phyloP scores from a whole-genome alignment of 2,329 filamentous ascomycete species.

The Colletotrichum filicis region DNA sequence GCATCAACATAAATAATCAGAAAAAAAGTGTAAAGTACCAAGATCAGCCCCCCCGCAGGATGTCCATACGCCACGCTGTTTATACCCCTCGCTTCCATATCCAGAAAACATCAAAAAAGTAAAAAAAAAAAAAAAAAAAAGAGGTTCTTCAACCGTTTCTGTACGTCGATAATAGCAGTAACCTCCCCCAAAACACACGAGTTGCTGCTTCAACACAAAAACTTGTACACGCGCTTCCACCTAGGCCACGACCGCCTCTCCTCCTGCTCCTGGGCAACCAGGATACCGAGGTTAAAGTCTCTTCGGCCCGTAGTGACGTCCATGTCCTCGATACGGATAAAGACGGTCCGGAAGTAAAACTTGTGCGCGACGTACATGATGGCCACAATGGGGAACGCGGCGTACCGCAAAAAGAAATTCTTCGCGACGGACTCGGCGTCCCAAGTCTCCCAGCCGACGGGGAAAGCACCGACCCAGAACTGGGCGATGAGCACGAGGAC shows the following conservation, averaged over 20 bases:
- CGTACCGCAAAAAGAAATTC: constrained; percentile 79
- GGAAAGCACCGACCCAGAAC: constrained; percentile 88
- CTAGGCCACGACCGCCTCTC: constrained; percentile 77
- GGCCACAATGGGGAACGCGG: constrained; percentile 76
- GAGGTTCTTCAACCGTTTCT: background rate
- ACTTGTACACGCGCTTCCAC: constrained; percentile 83
- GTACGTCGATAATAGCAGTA: too few relatives aligned
- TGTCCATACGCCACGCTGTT: constrained; percentile 3
- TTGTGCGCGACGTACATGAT: constrained; percentile 81
- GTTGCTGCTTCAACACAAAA: constrained; percentile 67
- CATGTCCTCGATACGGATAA: constrained; percentile 79
- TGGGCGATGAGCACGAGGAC: constrained; percentile 81
- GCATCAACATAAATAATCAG: background rate
- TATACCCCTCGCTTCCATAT: background rate
- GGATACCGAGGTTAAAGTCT: constrained; percentile 82
- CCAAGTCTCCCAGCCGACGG: constrained; percentile 67
- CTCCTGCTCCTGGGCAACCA: constrained; percentile 83
- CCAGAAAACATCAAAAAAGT: background rate
- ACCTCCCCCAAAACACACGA: background rate
- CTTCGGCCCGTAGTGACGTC: constrained; percentile 87
- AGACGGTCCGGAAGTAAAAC: constrained; percentile 74
- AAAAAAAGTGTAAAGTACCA: background rate
- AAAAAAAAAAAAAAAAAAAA: background rate
- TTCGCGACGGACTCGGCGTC: constrained; percentile 59
- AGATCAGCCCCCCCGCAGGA: background rate